Evolutionary conservation across 768 basidiomycete species (phyloP).

Genomic region (Pisolithus orientalis): DNA sequence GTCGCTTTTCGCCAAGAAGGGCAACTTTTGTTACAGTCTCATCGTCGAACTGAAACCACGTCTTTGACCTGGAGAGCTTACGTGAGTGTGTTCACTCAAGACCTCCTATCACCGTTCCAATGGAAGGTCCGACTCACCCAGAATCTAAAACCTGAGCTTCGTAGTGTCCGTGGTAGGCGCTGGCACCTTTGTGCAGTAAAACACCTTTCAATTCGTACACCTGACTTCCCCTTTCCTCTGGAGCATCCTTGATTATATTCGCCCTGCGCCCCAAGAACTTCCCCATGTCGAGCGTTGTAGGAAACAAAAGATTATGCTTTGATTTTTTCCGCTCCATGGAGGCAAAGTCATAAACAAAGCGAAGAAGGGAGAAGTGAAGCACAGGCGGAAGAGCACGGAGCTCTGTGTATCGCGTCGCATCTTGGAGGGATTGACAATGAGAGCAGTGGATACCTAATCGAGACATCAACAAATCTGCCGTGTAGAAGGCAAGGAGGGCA

Average conservation of each 20-base stretch:
- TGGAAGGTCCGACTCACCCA: conserved; percentile 37
- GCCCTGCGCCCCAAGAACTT: conserved; percentile 40
- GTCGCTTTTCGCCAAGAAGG: conserved; percentile 42
- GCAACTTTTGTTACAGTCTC: conserved; percentile 69
- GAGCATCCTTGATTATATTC: conserved; percentile 9
- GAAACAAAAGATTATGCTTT: conserved; percentile 77
- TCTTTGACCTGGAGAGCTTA: conserved; percentile 38
- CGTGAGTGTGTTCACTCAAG: not conserved
- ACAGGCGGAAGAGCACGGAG: conserved; percentile 75
- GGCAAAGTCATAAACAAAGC: conserved; percentile 83
- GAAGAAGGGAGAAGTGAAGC: conserved; percentile 84
- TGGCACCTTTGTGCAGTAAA: conserved; percentile 83
- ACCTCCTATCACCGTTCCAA: not conserved
- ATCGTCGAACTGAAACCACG: conserved; percentile 94
- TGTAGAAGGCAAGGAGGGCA: conserved; percentile 9
- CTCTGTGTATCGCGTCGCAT: conserved; percentile 74
- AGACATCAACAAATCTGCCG: not conserved
- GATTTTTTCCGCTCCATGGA: conserved; percentile 84
- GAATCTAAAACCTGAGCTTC: conserved; percentile 78
- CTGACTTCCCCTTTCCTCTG: conserved; percentile 19
- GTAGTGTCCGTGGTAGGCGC: conserved; percentile 89
- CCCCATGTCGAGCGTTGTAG: conserved; percentile 65
- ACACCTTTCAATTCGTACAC: conserved; percentile 84
- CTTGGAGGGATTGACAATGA: conserved; percentile 61
- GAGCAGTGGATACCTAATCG: conserved; percentile 72